Evolutionary conservation across 345 rosid genomes (phyloP).

Genomic region (Garcia nutans): DNA sequence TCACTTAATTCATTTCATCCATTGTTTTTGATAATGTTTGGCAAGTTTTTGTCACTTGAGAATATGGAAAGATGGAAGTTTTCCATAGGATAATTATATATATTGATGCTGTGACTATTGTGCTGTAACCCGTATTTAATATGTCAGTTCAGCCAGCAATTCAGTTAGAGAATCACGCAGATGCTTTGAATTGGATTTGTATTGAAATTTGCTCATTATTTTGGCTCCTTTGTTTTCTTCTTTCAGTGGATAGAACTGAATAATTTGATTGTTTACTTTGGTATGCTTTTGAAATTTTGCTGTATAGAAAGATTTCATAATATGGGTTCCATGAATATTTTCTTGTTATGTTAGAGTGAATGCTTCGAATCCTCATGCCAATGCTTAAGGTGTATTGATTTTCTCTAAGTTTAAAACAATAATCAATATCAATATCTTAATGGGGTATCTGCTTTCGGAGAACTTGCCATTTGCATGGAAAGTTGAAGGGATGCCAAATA

Average conservation of each 20-base stretch:
- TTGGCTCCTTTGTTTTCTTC: constrained; percentile 14
- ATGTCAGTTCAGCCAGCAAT: background rate
- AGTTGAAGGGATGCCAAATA: constrained; percentile 5
- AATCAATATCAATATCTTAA: background rate
- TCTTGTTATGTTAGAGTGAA: constrained; percentile 12
- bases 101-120: background rate
- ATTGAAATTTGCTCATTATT: constrained; percentile 9
- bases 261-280: constrained; percentile 7
- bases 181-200: constrained; percentile 13
- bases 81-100: background rate
- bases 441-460: background rate
- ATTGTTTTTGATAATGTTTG: background rate
- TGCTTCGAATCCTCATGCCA: constrained; percentile 7
- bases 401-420: background rate
- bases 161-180: constrained; percentile 5
- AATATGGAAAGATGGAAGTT: background rate
- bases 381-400: constrained; percentile 3
- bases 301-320: constrained; percentile 8
- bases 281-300: constrained; percentile 4
- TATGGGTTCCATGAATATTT: constrained; percentile 7
- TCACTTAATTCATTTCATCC: background rate
- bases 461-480: background rate
- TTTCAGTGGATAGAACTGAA: constrained; percentile 12
- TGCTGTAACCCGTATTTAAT: background rate
- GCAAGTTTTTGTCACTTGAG: background rate